Conservation (phyloP, 177 flowering plant species). For the Telopea speciosissima region DNA sequence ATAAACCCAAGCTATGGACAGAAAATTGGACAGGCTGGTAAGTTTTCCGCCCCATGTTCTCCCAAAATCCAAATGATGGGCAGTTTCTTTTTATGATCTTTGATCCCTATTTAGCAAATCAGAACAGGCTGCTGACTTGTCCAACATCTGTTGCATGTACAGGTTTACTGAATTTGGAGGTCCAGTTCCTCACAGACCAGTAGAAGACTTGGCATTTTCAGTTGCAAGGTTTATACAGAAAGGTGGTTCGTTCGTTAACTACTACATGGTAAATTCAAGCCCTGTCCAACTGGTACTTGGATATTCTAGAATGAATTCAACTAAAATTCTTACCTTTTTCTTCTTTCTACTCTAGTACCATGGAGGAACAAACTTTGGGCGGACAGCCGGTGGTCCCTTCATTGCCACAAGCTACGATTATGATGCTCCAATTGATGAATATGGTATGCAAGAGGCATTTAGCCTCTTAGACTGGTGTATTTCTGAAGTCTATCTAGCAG, state of each 20-base stretch:
- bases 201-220: slow-evolving; percentile 88
- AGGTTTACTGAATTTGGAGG: slow-evolving; percentile 99
- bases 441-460: slow-evolving; percentile 34
- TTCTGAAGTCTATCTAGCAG: neutral
- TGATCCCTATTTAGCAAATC: neutral
- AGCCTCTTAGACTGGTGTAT: neutral
- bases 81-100: neutral
- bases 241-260: slow-evolving; percentile 86
- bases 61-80: neutral
- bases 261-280: slow-evolving; percentile 65
- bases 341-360: slow-evolving; percentile 57
- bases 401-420: slow-evolving; percentile 96
- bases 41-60: slow-evolving; percentile 10
- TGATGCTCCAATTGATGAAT: slow-evolving; percentile 98
- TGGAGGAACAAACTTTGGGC: slow-evolving; percentile 97
- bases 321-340: slow-evolving; percentile 3
- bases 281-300: neutral
- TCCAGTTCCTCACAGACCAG: slow-evolving; percentile 81
- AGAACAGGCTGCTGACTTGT: neutral
- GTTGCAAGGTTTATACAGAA: slow-evolving; percentile 91
- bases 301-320: slow-evolving; percentile 1
- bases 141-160: slow-evolving; percentile 7
- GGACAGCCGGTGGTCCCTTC: slow-evolving; percentile 99
- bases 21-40: slow-evolving; percentile 97
- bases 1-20: slow-evolving; percentile 93